These are phyloP conservation scores for Hymenoscyphus scutula DNA, from an alignment of 2,329 filamentous ascomycete species.

Conservation along the genomic window DNA sequence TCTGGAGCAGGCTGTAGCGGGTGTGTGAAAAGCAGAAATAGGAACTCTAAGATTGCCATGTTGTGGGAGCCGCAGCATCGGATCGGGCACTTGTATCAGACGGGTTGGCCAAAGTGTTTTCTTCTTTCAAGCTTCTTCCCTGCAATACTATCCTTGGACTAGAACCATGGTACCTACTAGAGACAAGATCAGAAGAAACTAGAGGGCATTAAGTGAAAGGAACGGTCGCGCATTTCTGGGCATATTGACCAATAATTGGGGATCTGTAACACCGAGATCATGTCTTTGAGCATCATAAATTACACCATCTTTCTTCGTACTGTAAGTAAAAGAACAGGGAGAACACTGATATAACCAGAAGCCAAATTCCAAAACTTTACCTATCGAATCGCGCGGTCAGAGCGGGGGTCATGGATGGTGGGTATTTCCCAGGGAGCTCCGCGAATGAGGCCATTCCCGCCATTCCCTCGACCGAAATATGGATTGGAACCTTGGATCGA, in stretches of 20 bases:
- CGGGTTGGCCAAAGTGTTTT: not conserved
- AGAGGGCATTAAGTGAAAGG: too few species aligned
- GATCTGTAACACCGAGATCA: not conserved
- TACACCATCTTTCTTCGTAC: too few species aligned
- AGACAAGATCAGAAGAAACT: too few species aligned
- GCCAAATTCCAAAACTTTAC: not conserved
- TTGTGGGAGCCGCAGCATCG: too few species aligned
- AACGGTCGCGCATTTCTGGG: too few species aligned
- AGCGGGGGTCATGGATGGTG: not conserved
- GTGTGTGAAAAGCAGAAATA: not conserved
- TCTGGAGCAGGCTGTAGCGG: not conserved
- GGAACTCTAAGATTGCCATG: too few species aligned
- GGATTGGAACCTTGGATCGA: not conserved
- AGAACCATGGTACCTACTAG: not conserved
- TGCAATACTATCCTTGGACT: not conserved
- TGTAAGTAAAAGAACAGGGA: too few species aligned
- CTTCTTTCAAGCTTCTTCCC: not conserved
- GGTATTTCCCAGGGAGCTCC: not conserved
- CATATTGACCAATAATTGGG: too few species aligned
- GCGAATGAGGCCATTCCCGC: not conserved
- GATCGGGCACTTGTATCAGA: not conserved
- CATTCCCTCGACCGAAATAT: not conserved
- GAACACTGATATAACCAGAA: not conserved
- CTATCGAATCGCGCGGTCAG: not conserved
- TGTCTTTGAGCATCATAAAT: not conserved